phyloP scores from a whole-genome alignment of 305 asterid species.

The Euphrasia arctica region DNA sequence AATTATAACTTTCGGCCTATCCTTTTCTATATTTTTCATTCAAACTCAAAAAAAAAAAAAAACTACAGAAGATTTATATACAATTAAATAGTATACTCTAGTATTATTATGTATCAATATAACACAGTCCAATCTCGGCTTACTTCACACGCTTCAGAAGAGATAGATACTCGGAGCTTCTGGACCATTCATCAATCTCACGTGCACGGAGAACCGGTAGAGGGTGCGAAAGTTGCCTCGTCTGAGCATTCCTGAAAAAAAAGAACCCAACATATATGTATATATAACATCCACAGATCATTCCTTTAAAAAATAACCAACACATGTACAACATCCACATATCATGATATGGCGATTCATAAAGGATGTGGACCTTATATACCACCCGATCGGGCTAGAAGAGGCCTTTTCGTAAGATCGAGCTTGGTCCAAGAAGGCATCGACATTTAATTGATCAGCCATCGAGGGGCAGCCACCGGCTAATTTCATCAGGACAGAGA shows the following conservation, averaged over 20 bases:
- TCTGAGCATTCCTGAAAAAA: conserved; percentile 79
- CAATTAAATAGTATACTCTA: no score
- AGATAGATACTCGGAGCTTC: conserved; percentile 70
- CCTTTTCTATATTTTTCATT: no score
- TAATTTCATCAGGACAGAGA: conserved; percentile 94
- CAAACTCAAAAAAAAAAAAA: no score
- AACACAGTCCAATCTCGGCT: conserved; percentile 23
- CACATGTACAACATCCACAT: background rate
- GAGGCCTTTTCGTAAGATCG: conserved; percentile 90
- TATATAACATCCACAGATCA: background rate
- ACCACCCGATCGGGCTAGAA: conserved; percentile 93
- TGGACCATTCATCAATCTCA: conserved; percentile 98
- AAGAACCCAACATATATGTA: background rate
- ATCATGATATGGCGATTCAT: conserved; percentile 1
- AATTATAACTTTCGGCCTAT: no score
- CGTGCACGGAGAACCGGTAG: conserved; percentile 96
- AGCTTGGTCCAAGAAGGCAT: conserved; percentile 96
- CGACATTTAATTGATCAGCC: conserved; percentile 87
- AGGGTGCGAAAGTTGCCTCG: conserved; percentile 94
- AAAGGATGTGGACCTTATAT: conserved; percentile 51
- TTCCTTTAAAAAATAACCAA: background rate
- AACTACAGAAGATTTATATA: no score
- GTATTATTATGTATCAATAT: no score
- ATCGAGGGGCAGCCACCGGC: conserved; percentile 99
- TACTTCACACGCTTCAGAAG: conserved; percentile 54